These are phyloP conservation scores for Penicillium coprophilum DNA, from an alignment of 495 filamentous ascomycete genomes.

Conservation along the genomic window DNA sequence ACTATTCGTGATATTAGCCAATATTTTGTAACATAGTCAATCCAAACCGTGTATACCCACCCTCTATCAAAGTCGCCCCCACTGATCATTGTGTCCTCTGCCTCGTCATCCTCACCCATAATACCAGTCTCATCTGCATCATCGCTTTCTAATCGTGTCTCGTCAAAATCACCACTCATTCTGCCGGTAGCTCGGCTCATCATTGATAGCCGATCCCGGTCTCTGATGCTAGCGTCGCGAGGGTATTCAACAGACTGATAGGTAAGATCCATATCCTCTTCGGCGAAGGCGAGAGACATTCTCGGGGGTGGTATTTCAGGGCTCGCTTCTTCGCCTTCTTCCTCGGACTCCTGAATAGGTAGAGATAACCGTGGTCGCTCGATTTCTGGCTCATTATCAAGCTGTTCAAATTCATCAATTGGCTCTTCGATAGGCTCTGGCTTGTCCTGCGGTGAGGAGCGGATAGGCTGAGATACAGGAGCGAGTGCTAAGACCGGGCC, in stretches of 20 bases:
- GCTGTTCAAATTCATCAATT: slow-evolving; percentile 51
- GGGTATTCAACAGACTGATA: slow-evolving; percentile 68
- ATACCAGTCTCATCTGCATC: slow-evolving; percentile 46
- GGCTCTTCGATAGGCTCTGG: slow-evolving; percentile 27
- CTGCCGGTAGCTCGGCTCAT: slow-evolving; percentile 56
- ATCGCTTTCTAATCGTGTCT: slow-evolving; percentile 51
- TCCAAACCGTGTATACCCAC: slow-evolving; percentile 27
- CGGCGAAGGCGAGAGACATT: slow-evolving; percentile 61
- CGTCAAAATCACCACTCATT: slow-evolving; percentile 63
- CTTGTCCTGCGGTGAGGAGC: slow-evolving; percentile 55
- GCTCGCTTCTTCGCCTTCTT: slow-evolving; percentile 49
- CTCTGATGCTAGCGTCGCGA: slow-evolving; percentile 56
- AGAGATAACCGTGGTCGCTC: slow-evolving; percentile 67
- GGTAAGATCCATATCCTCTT: slow-evolving; percentile 68
- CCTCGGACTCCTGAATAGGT: slow-evolving; percentile 58
- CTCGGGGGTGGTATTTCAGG: slow-evolving; percentile 58
- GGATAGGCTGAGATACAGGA: slow-evolving; percentile 53
- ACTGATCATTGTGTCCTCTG: slow-evolving; percentile 33
- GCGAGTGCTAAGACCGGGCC: slow-evolving; percentile 50
- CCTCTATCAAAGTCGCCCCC: slow-evolving; percentile 45
- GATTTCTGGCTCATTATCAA: slow-evolving; percentile 64
- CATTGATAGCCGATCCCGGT: slow-evolving; percentile 46
- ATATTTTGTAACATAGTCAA: slow-evolving; percentile 14
- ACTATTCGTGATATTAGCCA: slow-evolving; percentile 38
- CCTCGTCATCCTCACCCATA: slow-evolving; percentile 36